Evolutionary conservation across 2,329 filamentous ascomycete species (phyloP).

Genomic region (Fusarium pseudograminearum): DNA sequence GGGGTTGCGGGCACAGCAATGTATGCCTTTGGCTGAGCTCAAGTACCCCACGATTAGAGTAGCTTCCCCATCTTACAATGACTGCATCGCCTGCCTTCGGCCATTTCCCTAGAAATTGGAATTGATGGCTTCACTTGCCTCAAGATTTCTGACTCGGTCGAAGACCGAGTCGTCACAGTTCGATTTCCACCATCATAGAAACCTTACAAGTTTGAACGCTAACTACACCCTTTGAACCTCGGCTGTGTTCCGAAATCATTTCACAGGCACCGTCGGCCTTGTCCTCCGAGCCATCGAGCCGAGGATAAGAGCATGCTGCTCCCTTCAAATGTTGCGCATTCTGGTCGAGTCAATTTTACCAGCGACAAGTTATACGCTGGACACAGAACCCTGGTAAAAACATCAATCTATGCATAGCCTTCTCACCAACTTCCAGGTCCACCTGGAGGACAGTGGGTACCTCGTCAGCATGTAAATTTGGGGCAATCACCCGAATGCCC

Average conservation of each 20-base stretch:
- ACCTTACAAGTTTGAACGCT: background rate
- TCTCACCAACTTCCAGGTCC: background rate
- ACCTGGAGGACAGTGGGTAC: background rate
- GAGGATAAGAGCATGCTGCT: background rate
- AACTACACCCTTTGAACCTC: conserved; percentile 16
- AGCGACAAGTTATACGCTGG: background rate
- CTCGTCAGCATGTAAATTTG: background rate
- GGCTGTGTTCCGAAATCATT: conserved; percentile 8
- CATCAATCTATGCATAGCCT: background rate
- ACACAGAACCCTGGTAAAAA: conserved; percentile 6
- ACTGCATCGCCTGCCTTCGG: background rate
- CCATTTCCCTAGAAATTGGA: background rate
- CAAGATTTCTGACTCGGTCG: conserved; percentile 18
- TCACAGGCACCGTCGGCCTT: conserved; percentile 1
- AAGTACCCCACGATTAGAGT: conserved; percentile 7
- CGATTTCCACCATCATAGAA: background rate
- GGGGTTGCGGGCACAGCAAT: background rate
- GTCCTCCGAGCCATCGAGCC: conserved; percentile 8
- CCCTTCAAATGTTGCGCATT: background rate
- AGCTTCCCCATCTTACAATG: background rate
- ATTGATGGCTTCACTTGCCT: background rate
- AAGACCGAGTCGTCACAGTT: conserved; percentile 26
- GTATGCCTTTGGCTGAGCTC: background rate
- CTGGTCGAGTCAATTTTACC: background rate
- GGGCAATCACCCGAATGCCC: conserved; percentile 9